Percentiles rank a stretch among this genome's conserved stretches.
phyloP scores from a whole-genome alignment of 2,329 filamentous ascomycete species.

The Bisporella sp. region DNA sequence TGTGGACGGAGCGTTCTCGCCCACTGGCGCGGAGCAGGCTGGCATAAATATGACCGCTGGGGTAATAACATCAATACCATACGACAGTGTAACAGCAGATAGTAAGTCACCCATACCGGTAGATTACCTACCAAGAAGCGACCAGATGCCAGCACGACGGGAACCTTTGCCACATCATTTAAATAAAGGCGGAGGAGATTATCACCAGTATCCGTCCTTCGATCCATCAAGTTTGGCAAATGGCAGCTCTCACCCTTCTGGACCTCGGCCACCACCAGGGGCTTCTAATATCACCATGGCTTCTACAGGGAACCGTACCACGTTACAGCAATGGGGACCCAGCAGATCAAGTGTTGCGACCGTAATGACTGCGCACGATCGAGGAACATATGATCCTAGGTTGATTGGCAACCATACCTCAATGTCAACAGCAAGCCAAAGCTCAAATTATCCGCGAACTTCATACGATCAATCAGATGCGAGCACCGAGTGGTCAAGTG shows the following conservation, averaged over 20 bases:
- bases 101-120: constrained; percentile 63
- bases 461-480: constrained; percentile 61
- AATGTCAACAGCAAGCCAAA: constrained; percentile 5
- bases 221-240: constrained; percentile 46
- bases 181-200: constrained; percentile 71
- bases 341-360: constrained; percentile 46
- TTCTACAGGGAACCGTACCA: constrained; percentile 58
- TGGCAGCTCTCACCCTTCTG: constrained; percentile 49
- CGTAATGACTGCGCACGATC: constrained; percentile 43
- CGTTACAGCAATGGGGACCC: constrained; percentile 71
- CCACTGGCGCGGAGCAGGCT: constrained; percentile 46
- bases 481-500: constrained; percentile 46
- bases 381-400: constrained; percentile 30
- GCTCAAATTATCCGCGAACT: constrained; percentile 28
- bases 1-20: constrained; percentile 58
- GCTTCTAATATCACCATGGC: constrained; percentile 63
- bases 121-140: constrained; percentile 64
- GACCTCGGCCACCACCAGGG: constrained; percentile 52
- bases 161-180: constrained; percentile 78
- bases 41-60: constrained; percentile 71
- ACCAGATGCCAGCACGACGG: constrained; percentile 55
- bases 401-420: background rate
- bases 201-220: constrained; percentile 80
- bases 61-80: constrained; percentile 81
- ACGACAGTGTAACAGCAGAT: constrained; percentile 62